A percentile compares a stretch with the other conserved stretches of the same genome.
These are phyloP conservation scores for Rhexocercosporidium sp. DNA, from an alignment of 2,329 filamentous ascomycete species.

Conservation along the genomic window DNA sequence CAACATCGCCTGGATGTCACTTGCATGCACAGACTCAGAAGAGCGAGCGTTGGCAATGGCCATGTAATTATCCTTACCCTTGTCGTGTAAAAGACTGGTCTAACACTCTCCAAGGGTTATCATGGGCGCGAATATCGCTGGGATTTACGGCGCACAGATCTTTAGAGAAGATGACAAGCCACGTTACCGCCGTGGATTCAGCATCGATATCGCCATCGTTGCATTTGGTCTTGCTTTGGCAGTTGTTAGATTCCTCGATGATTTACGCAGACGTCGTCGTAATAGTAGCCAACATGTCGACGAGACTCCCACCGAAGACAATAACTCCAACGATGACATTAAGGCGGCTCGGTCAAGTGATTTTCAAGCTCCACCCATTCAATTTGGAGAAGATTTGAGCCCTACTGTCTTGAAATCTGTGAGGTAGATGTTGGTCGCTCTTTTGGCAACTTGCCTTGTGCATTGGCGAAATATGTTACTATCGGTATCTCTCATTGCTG, in stretches of 20 bases:
- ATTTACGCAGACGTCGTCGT: neutral
- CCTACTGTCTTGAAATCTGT: neutral
- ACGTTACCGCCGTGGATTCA: conserved; percentile 23
- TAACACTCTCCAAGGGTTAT: neutral
- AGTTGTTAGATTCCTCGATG: neutral
- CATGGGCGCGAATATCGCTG: conserved; percentile 33
- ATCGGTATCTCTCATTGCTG: neutral
- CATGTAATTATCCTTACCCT: conserved; percentile 28
- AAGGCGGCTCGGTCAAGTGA: conserved; percentile 1
- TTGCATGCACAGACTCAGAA: conserved; percentile 15
- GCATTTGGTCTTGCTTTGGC: neutral
- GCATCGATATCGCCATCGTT: conserved; percentile 10
- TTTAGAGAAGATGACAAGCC: conserved; percentile 34
- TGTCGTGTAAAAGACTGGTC: conserved; percentile 31
- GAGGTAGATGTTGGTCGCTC: neutral
- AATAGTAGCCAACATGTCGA: neutral
- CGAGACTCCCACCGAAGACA: neutral
- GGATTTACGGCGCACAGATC: conserved; percentile 39
- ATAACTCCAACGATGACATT: conserved; percentile 1
- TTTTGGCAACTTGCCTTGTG: neutral
- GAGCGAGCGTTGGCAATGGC: conserved; percentile 17
- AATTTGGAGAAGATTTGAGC: neutral
- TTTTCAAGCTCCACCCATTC: neutral
- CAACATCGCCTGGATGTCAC: conserved; percentile 20
- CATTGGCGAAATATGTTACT: neutral